A percentile compares a stretch with the other conserved stretches of the same genome.
Evolutionary conservation across 2,329 filamentous ascomycete species (phyloP).

Genomic region (Hypomyces perniciosus): DNA sequence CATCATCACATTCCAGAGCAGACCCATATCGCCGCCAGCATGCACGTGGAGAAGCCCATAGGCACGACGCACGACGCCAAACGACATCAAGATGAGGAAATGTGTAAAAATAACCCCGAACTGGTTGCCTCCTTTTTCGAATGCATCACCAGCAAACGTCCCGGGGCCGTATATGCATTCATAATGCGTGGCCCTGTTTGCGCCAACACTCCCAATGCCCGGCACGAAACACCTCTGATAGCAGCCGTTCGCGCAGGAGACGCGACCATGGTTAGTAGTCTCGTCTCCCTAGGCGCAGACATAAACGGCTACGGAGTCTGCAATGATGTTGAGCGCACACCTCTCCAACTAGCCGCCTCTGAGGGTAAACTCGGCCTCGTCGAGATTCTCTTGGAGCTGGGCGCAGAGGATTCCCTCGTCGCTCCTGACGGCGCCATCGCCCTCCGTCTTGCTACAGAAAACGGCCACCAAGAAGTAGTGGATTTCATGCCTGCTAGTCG

Average conservation of each 20-base stretch:
- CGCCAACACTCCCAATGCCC: neutral
- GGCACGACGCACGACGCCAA: neutral
- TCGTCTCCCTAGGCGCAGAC: neutral
- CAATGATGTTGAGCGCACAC: too few relatives aligned
- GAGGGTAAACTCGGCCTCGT: too few relatives aligned
- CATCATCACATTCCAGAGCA: too few relatives aligned
- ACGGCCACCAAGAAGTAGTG: too few relatives aligned
- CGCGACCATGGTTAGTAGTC: slow-evolving; percentile 2
- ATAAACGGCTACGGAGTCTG: neutral
- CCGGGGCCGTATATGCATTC: neutral
- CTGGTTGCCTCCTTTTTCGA: neutral
- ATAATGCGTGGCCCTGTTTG: neutral
- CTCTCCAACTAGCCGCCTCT: too few relatives aligned
- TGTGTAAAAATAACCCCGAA: neutral
- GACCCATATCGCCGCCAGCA: neutral
- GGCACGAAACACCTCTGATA: slow-evolving; percentile 5
- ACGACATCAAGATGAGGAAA: neutral
- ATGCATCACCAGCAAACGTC: neutral
- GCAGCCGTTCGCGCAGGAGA: neutral
- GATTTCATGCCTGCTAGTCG: too few relatives aligned
- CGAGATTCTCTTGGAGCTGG: too few relatives aligned
- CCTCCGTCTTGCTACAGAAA: too few relatives aligned
- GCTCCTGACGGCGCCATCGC: too few relatives aligned
- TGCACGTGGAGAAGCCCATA: neutral
- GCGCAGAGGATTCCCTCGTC: too few relatives aligned